These are phyloP conservation scores for Claviceps sp. DNA, from an alignment of 2,329 filamentous ascomycete genomes.

Conservation along the genomic window DNA sequence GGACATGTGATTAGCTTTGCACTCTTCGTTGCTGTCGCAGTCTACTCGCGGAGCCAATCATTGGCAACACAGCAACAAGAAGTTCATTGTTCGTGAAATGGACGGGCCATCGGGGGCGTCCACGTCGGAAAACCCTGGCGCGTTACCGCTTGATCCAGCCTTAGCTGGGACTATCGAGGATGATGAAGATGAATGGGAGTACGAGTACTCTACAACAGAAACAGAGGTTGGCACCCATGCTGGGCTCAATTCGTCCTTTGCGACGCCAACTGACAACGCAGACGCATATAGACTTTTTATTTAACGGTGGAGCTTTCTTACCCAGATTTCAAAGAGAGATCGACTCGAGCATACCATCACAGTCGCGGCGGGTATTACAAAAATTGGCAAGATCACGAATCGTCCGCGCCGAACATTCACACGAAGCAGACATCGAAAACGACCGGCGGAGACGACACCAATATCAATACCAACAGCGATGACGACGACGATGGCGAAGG, in stretches of 20 bases:
- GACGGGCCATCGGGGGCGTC: slow-evolving; percentile 1
- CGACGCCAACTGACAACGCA: background rate
- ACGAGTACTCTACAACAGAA: slow-evolving; percentile 51
- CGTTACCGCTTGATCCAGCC: slow-evolving; percentile 16
- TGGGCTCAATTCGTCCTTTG: background rate
- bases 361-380: slow-evolving; percentile 34
- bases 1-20: background rate
- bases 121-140: slow-evolving; percentile 12
- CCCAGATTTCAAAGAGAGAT: slow-evolving; percentile 38
- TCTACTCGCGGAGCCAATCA: background rate
- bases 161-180: slow-evolving; percentile 16
- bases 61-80: background rate
- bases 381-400: slow-evolving; percentile 22
- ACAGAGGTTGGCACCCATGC: slow-evolving; percentile 33
- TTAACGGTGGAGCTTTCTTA: slow-evolving; percentile 50
- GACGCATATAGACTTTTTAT: slow-evolving; percentile 41
- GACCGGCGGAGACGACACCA: slow-evolving; percentile 17
- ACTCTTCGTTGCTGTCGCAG: background rate
- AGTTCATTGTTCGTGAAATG: background rate
- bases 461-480: slow-evolving; percentile 16
- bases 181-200: slow-evolving; percentile 51
- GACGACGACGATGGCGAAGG: slow-evolving; percentile 11
- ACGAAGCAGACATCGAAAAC: slow-evolving; percentile 16
- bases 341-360: slow-evolving; percentile 24
- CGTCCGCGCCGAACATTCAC: slow-evolving; percentile 12